A percentile compares a stretch with the other conserved stretches of the same genome.
phyloP scores from a whole-genome alignment of 2,329 filamentous ascomycete species.

The Colletotrichum siamense region DNA sequence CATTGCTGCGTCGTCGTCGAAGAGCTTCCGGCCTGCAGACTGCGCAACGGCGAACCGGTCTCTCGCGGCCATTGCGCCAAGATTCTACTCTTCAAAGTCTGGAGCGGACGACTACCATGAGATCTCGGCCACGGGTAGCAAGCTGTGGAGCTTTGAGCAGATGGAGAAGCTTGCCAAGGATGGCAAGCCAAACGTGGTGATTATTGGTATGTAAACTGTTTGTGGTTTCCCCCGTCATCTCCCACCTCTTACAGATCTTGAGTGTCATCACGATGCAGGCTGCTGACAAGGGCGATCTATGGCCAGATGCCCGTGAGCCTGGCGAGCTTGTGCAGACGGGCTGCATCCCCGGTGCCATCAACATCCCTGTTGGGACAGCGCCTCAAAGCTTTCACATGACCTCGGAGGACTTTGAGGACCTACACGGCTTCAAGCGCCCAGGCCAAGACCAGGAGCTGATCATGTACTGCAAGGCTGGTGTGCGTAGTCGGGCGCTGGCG shows the following conservation, averaged over 20 bases:
- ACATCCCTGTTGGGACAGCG: conserved; percentile 79
- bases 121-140: conserved; percentile 31
- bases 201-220: conserved; percentile 1
- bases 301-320: conserved; percentile 74
- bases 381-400: conserved; percentile 82
- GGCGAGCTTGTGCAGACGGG: conserved; percentile 68
- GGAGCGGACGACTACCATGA: conserved; percentile 9
- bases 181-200: not conserved
- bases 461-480: conserved; percentile 94
- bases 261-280: not conserved
- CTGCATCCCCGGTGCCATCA: conserved; percentile 80
- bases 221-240: not conserved
- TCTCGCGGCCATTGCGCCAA: not conserved
- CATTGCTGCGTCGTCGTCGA: not conserved
- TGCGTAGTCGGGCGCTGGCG: conserved; percentile 80
- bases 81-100: conserved; percentile 9
- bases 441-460: conserved; percentile 64
- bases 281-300: not conserved
- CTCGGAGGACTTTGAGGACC: conserved; percentile 80
- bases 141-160: conserved; percentile 56
- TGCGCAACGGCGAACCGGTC: not conserved
- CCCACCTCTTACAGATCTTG: not conserved
- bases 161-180: conserved; percentile 27
- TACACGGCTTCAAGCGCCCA: conserved; percentile 79
- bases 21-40: not conserved